Evolutionary conservation across 495 filamentous ascomycete genomes (phyloP), one percentile per base, ranked within the genome.

Genomic region (Podospora tetraspora): DNA sequence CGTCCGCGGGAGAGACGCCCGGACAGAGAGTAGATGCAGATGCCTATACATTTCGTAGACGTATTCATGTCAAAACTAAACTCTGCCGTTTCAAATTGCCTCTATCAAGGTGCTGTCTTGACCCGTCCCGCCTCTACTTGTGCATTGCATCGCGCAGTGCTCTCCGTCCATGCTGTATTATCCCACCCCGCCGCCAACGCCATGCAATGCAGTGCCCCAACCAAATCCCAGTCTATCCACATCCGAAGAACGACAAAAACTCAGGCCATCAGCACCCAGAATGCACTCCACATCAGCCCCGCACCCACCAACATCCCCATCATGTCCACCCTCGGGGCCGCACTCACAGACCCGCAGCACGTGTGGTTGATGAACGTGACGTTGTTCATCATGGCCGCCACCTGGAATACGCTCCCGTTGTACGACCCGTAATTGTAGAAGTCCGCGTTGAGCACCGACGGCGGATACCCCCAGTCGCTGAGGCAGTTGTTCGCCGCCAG

Each of bases 401-500:
- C 93, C 73, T 94, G 88, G 74, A 98, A 97, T 57, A 97, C 94
- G 4, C 90, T 90, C n/a, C 94, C 94, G 1, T 80, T 69, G 63
- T 79, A 86, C 13, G 80, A 81, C 62, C 91, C 92, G 63, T 78
- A 78, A 72, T 96, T 90, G 79, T 94, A 96, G 75, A 91, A 96
- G 75, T 98, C 94, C 5, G 97, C 92, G 27, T 97, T 86, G 9
- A 98, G 83, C 72, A 96, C 91, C 75, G 91, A 97, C 0, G 94
- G 94, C 1, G 90, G 83, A 43, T 90, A 85, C 23, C 82, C 82
- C 91, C 91, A 96, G 24, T 79, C 79, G 0, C 67, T 81, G 81
- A 83, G 85, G 76, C 94, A 98, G 60, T 87, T 84, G 10, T 84
- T 77, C 0, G 87, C 86, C 78, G 91, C 90, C 25, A 78, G 67